These are phyloP conservation scores for Schizosaccharomyces lindneri DNA, from an alignment of 805 yeast genomes.

Conservation along the genomic window DNA sequence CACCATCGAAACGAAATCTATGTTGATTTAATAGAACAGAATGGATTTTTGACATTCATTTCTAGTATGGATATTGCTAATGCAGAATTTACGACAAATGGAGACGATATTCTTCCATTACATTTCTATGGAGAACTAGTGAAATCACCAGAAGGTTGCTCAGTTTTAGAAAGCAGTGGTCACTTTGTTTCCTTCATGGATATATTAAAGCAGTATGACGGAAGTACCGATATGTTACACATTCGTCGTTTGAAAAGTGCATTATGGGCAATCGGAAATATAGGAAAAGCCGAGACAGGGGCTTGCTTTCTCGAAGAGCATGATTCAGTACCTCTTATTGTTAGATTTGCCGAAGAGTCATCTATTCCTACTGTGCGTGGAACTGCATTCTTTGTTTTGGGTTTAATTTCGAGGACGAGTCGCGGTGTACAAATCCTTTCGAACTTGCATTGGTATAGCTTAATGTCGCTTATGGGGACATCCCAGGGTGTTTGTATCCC, in stretches of 20 bases:
- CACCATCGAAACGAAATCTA: conserved; percentile 12
- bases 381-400: conserved; percentile 53
- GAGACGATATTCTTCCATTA: conserved; percentile 18
- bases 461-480: conserved; percentile 19
- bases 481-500: conserved; percentile 13
- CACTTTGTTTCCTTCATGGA: conserved; percentile 13
- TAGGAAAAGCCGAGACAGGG: conserved; percentile 52
- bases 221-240: conserved; percentile 15
- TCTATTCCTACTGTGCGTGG: conserved; percentile 41
- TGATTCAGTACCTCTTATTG: conserved; percentile 28
- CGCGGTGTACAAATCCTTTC: conserved; percentile 72
- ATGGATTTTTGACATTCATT: conserved; percentile 5
- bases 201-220: conserved; percentile 10
- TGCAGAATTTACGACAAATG: background rate
- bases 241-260: conserved; percentile 36
- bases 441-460: conserved; percentile 50
- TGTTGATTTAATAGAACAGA: conserved; percentile 9
- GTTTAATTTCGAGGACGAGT: conserved; percentile 41
- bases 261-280: conserved; percentile 69
- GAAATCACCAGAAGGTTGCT: conserved; percentile 57
- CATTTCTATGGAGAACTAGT: conserved; percentile 66
- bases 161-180: conserved; percentile 28
- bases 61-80: background rate
- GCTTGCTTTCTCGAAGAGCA: conserved; percentile 29
- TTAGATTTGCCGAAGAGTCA: conserved; percentile 24